These are phyloP conservation scores for Chaetomiaceae sp. DNA, from an alignment of 2,329 filamentous ascomycete genomes.

Conservation along the genomic window DNA sequence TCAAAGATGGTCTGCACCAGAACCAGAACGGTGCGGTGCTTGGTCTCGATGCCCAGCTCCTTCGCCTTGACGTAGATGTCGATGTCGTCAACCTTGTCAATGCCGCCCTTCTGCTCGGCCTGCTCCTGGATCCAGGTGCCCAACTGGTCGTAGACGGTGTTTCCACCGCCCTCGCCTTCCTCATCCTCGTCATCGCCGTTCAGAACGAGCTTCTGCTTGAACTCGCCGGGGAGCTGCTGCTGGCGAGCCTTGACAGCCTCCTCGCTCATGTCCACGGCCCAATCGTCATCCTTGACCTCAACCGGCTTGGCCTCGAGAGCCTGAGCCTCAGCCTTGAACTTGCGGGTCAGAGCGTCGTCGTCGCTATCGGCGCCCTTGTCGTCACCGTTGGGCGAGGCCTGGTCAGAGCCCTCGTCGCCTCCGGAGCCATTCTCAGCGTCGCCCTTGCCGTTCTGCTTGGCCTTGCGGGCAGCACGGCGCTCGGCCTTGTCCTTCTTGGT, in stretches of 20 bases:
- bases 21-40: constrained; percentile 89
- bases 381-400: constrained; percentile 39
- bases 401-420: constrained; percentile 46
- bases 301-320: constrained; percentile 44
- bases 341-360: constrained; percentile 72
- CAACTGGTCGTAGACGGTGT: constrained; percentile 81
- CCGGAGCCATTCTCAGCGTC: constrained; percentile 55
- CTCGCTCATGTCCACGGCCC: constrained; percentile 95
- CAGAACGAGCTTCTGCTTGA: constrained; percentile 86
- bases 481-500: constrained; percentile 97
- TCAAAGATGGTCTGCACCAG: constrained; percentile 92
- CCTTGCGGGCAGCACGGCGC: constrained; percentile 85
- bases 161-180: constrained; percentile 69
- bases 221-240: constrained; percentile 86
- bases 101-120: constrained; percentile 64
- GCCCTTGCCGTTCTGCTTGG: constrained; percentile 69
- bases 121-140: constrained; percentile 86
- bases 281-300: constrained; percentile 75
- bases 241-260: constrained; percentile 93
- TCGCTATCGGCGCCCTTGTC: constrained; percentile 67
- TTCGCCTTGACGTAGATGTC: constrained; percentile 96
- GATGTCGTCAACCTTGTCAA: constrained; percentile 79
- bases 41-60: constrained; percentile 88
- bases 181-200: constrained; percentile 73
- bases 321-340: constrained; percentile 62